Evolutionary conservation across 1,284 basidiomycete species (phyloP).

Genomic region (Anthracocystis setariae): DNA sequence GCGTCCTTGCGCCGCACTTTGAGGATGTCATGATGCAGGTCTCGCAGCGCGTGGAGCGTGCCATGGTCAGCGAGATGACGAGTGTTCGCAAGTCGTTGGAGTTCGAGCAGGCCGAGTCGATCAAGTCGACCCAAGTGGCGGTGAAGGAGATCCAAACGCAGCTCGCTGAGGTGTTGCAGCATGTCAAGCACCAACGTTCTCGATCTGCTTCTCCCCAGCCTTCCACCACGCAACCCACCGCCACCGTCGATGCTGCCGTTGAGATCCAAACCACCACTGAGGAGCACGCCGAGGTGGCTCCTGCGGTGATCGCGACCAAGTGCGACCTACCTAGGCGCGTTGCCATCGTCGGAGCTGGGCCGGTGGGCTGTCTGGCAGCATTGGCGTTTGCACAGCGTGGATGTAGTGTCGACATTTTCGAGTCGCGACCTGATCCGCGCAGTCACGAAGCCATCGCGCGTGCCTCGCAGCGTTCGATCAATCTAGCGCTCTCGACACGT

Average conservation of each 20-base stretch:
- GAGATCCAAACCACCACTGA: too few relatives aligned
- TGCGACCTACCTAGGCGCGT: conserved; percentile 53
- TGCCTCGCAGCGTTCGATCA: conserved; percentile 79
- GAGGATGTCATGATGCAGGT: conserved; percentile 44
- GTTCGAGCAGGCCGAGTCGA: conserved; percentile 32
- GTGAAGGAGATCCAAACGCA: conserved; percentile 14
- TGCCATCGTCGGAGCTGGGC: conserved; percentile 81
- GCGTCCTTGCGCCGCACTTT: conserved; percentile 51
- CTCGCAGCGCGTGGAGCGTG: conserved; percentile 18
- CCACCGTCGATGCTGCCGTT: background rate
- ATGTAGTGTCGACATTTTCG: conserved; percentile 89
- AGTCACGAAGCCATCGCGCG: conserved; percentile 40
- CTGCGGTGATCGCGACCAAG: conserved; percentile 15
- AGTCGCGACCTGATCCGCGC: conserved; percentile 76
- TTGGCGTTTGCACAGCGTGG: conserved; percentile 85
- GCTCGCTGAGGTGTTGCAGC: conserved; percentile 10
- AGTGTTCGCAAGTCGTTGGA: conserved; percentile 43
- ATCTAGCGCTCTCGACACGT: conserved; percentile 92
- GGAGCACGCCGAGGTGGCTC: background rate
- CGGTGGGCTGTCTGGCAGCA: conserved; percentile 91
- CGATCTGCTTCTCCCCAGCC: too few relatives aligned
- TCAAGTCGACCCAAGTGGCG: conserved; percentile 22
- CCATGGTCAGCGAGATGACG: conserved; percentile 45
- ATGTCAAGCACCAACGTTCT: conserved; percentile 16
- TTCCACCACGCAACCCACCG: too few relatives aligned